These are phyloP conservation scores for Cydonia oblonga DNA, from an alignment of 331 rosid genomes.

Conservation along the genomic window DNA sequence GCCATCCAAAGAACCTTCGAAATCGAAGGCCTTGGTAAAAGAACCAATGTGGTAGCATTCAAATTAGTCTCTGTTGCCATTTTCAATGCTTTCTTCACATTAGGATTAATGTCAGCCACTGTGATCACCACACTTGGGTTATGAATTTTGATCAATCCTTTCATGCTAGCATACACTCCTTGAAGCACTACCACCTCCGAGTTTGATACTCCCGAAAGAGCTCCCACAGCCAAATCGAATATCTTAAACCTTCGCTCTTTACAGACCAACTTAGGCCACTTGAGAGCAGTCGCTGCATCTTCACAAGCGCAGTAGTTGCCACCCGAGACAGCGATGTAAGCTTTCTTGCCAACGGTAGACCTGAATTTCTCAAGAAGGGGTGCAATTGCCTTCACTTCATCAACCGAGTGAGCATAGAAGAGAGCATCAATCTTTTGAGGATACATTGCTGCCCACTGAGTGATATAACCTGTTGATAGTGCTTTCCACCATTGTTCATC, in stretches of 20 bases:
- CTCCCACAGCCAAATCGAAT: constrained; percentile 57
- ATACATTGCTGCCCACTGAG: constrained; percentile 95
- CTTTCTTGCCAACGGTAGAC: constrained; percentile 71
- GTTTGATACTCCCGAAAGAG: constrained; percentile 58
- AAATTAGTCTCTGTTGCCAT: constrained; percentile 61
- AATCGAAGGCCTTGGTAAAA: constrained; percentile 58
- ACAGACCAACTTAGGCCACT: constrained; percentile 77
- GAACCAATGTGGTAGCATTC: constrained; percentile 55
- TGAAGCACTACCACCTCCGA: constrained; percentile 80
- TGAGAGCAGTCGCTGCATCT: constrained; percentile 59
- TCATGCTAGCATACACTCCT: constrained; percentile 76
- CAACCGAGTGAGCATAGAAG: constrained; percentile 74
- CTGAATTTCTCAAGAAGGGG: constrained; percentile 86
- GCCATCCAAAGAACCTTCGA: constrained; percentile 92
- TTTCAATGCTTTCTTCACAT: constrained; percentile 74
- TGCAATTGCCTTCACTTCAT: constrained; percentile 66
- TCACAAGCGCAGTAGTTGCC: constrained; percentile 66
- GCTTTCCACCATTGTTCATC: constrained; percentile 99
- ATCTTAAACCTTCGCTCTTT: constrained; percentile 79
- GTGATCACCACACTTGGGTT: constrained; percentile 78
- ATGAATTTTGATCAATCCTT: constrained; percentile 81
- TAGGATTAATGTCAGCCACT: constrained; percentile 52
- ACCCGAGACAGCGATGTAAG: constrained; percentile 75
- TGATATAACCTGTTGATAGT: constrained; percentile 69
- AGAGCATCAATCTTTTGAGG: constrained; percentile 90